phyloP scores from a whole-genome alignment of 179 eudicot species.

The Spergularia azorica region DNA sequence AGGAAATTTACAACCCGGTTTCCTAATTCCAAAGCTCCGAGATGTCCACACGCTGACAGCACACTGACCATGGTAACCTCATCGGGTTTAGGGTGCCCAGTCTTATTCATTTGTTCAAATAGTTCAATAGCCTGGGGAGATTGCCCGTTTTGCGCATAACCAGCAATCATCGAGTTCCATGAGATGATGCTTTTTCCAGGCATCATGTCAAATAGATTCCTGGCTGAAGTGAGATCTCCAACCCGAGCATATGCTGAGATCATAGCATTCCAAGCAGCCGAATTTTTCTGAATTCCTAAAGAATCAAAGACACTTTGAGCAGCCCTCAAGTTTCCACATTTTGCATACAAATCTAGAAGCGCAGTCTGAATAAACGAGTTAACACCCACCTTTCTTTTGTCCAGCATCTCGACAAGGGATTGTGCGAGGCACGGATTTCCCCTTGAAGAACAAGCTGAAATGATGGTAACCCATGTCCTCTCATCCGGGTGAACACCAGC shows the following conservation, averaged over 20 bases:
- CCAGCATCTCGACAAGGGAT: conserved; percentile 41
- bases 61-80: conserved; percentile 67
- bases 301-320: conserved; percentile 49
- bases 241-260: conserved; percentile 54
- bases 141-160: conserved; percentile 71
- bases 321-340: conserved; percentile 55
- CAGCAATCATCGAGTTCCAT: conserved; percentile 76
- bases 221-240: conserved; percentile 55
- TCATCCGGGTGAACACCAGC: conserved; percentile 52
- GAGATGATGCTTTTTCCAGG: conserved; percentile 47
- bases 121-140: conserved; percentile 56
- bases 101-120: conserved; percentile 50
- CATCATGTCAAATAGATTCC: conserved; percentile 50
- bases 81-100: conserved; percentile 42
- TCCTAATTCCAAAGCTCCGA: conserved; percentile 64
- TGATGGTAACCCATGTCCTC: conserved; percentile 60
- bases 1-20: conserved; percentile 46
- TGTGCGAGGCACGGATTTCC: conserved; percentile 53
- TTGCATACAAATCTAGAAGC: conserved; percentile 64
- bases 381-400: conserved; percentile 28
- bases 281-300: conserved; percentile 35
- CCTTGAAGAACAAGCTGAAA: conserved; percentile 49
- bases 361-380: conserved; percentile 58
- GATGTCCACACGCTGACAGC: conserved; percentile 73
- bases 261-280: conserved; percentile 61